Percentiles rank a stretch among this genome's conserved stretches.
phyloP scores from a whole-genome alignment of 345 rosid species.

The Eucalyptus brandiana region DNA sequence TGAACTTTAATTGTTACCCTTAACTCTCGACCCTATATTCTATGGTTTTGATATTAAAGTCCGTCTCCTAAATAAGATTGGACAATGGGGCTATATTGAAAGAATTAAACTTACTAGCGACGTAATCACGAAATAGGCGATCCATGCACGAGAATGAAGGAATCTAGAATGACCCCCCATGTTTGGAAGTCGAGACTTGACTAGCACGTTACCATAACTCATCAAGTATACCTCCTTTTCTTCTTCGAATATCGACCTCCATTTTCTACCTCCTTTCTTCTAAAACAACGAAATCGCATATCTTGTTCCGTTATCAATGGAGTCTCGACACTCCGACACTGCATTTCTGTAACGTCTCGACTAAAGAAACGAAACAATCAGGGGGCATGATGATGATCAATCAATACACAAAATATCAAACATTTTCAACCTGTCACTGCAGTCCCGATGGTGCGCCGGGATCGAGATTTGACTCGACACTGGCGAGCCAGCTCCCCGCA shows the following conservation, averaged over 20 bases:
- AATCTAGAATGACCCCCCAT: neutral
- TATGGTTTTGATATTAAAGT: neutral
- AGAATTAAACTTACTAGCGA: neutral
- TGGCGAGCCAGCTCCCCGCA: neutral
- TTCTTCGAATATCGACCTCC: fast-evolving
- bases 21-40: neutral
- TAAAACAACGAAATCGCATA: fast-evolving
- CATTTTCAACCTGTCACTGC: neutral
- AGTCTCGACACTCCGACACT: neutral
- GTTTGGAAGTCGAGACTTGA: neutral
- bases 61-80: neutral
- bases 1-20: neutral
- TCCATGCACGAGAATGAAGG: fast-evolving
- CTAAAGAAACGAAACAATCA: neutral
- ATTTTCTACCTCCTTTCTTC: neutral
- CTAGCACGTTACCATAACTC: neutral
- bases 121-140: fast-evolving
- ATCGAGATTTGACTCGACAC: neutral
- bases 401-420: neutral
- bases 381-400: neutral
- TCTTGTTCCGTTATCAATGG: fast-evolving
- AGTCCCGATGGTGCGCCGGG: neutral
- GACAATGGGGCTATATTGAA: fast-evolving
- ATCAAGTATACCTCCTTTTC: fast-evolving
- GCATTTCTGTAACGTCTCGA: too few relatives aligned